Base-by-base conservation (phyloP, 1,139 yeast species). In the Blastobotrys buckinghamii region DNA sequence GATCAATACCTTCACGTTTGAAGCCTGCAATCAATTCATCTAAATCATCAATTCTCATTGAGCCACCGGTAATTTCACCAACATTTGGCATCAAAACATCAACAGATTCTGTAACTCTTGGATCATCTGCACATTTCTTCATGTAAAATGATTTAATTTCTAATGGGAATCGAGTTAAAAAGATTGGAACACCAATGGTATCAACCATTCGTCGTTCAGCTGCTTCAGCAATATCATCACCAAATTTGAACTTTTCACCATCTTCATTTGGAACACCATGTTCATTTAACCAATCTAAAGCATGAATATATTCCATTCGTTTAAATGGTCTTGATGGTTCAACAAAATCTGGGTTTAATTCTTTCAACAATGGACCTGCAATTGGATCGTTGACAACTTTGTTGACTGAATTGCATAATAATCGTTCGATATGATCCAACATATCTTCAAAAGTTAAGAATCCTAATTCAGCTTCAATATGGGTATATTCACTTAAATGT, bases 201-300 rank as follows among this genome's bases (percentile, higher is more conserved):
- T 92, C 99, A 37, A 96, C 89, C 98, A 92, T 92, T 71, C 84
- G 87, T 69, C 99, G 86, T 77, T 92, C 99, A 52, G 97, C 97
- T 49, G 98, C 98, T 74, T 92, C 99, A 53, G 98, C 97, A 55
- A 92, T 94, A 68, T 92, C 99, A 66, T 94, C 99, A 68, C 99
- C 99, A 61, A 94, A 94, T 70, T 83, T 80, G 82, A 90, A 92
- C 60, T 74, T 73, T 68, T 88, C 84, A 55, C 94, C 97, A 15
- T 92, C 97, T 74, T 92, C 97, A 77, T 90, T 92, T 63, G 82
- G 82, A 63, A 94, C 81, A 51, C 84, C 90, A 70, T 92, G 89
- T 71, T 90, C 97, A 78, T 89, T 88, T 71, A 92, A 83, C 97
- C 98, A 92, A 43, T 83, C 89, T 60, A 92, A 77, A 29, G 98